Evolutionary conservation across 495 filamentous ascomycete species (phyloP), one percentile per base, ranked within the genome.

Genomic region (Podospora bellae-mahoneyi): DNA sequence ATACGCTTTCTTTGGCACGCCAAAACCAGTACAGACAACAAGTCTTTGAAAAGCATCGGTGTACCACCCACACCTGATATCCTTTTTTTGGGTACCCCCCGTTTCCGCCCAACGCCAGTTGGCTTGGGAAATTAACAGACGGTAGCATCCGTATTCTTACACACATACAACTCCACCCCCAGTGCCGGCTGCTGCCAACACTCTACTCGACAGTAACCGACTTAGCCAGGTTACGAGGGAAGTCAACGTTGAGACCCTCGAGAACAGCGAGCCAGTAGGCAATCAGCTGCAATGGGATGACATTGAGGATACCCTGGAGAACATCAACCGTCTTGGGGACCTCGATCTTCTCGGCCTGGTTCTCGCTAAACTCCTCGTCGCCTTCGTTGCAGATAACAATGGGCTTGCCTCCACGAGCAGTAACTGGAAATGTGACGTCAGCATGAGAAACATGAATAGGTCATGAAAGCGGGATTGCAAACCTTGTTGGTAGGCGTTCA

Each of bases 401-500:
- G 39, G 95, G 95, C 70, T 93, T 92, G 71, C 95, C 95, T 71
- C 87, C 86, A 74, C 95, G 93, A 73, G 95, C 95, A 84, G 96
- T 91, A 73, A 99, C 95, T 91, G 70, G 18, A 15, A 62, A 56
- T 63, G 44, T 4, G 19, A 16, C 3, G 62, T 76, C 65, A 77
- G 71, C 30, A 60, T 66, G 27, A 34, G 15, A 60, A 70, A 30
- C 16, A 1, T 15, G 10, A 23, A 64, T 19, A 34, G 26, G 18
- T 54, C 54, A 16, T 13, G 54, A 19, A 32, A 48, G 48, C 34
- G 16, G 67, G 20, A 39, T 7, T 58, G 81, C 86, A 76, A 83
- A 93, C 92, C 90, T 85, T 99, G 95, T 82, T 99, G 95, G 77
- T 98, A 99, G 73, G 95, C 95, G 78, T 99, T 99, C 68, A 99